Percentiles rank a stretch among this genome's conserved stretches.
phyloP scores from a whole-genome alignment of 75 land plant genomes.

The Chamaecyparis obtusa region DNA sequence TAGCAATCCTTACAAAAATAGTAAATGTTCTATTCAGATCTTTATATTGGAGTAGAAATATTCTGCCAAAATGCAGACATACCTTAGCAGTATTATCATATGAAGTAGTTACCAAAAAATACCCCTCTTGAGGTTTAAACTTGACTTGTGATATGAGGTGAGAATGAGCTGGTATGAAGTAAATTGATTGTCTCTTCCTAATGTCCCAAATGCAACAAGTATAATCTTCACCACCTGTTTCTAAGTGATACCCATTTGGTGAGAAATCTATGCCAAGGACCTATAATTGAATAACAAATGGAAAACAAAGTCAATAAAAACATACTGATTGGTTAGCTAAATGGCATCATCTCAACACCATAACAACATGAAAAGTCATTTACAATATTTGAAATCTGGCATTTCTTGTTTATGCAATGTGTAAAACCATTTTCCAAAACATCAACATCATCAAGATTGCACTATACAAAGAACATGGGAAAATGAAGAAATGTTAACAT shows the following conservation, averaged over 20 bases:
- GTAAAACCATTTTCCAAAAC: background rate
- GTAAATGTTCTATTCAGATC: background rate
- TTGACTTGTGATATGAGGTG: constrained; percentile 94
- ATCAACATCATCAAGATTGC: background rate
- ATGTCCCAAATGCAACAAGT: constrained; percentile 96
- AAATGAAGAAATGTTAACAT: background rate
- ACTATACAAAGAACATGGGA: background rate
- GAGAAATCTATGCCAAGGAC: constrained; percentile 86
- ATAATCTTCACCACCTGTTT: constrained; percentile 95
- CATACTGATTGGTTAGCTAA: background rate
- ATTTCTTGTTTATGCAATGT: background rate
- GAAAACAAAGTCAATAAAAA: constrained; percentile 4
- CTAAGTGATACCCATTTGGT: constrained; percentile 93
- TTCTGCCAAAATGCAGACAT: background rate
- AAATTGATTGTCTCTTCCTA: constrained; percentile 69
- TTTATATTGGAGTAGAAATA: background rate
- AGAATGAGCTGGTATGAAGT: constrained; percentile 92
- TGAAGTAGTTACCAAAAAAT: constrained; percentile 82
- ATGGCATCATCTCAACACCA: background rate
- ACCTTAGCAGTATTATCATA: constrained; percentile 94
- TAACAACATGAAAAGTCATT: background rate
- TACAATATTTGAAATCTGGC: background rate
- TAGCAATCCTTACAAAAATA: background rate
- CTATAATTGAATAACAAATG: constrained; percentile 23
- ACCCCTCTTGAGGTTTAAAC: constrained; percentile 93